Conservation (phyloP, 805 yeast genomes). For the Metschnikowia kofuensis region DNA sequence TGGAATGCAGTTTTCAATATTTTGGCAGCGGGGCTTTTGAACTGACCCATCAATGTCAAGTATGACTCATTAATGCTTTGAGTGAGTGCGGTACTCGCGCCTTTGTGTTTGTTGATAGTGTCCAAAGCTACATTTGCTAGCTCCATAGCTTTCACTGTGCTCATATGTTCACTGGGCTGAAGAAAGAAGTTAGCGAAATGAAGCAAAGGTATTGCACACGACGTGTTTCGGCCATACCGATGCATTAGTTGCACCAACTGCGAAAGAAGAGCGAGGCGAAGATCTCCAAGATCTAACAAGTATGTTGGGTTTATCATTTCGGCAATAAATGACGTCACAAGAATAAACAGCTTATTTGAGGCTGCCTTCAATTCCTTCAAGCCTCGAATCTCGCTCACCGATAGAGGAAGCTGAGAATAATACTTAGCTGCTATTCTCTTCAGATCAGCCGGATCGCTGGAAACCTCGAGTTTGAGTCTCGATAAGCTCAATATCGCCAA, state of each 20-base stretch:
- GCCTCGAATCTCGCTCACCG: conserved; percentile 36
- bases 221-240: conserved; percentile 39
- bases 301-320: conserved; percentile 37
- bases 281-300: conserved; percentile 21
- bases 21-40: conserved; percentile 37
- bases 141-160: conserved; percentile 39
- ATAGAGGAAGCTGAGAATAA: conserved; percentile 33
- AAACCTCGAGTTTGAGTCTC: conserved; percentile 33
- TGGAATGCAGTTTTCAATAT: conserved; percentile 24
- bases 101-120: conserved; percentile 31
- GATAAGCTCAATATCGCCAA: conserved; percentile 35
- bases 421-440: conserved; percentile 19
- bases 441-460: conserved; percentile 25
- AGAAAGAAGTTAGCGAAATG: conserved; percentile 36
- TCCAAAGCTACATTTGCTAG: conserved; percentile 38
- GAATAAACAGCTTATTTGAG: conserved; percentile 24
- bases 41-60: conserved; percentile 39
- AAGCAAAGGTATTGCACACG: conserved; percentile 38
- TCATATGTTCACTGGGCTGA: conserved; percentile 24
- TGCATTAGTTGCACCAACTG: conserved; percentile 33
- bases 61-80: conserved; percentile 42
- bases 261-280: conserved; percentile 31
- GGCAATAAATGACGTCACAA: conserved; percentile 41
- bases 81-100: conserved; percentile 32
- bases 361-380: conserved; percentile 22